phyloP scores from a whole-genome alignment of 352 stramenopile genomes.

The Phytophthora ramorum region DNA sequence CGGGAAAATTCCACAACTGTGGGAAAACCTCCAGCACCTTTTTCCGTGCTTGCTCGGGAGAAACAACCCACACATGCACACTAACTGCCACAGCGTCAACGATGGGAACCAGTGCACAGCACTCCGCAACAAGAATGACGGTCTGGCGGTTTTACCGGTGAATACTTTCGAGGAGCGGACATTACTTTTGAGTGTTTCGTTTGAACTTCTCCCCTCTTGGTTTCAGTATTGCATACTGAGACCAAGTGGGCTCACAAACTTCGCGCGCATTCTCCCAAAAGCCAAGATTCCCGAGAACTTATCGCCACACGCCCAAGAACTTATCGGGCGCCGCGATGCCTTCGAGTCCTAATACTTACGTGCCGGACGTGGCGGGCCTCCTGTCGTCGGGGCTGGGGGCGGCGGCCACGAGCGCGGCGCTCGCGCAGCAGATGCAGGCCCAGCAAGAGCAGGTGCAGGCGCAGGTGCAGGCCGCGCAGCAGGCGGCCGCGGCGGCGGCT shows the following conservation, averaged over 20 bases:
- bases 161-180: background rate
- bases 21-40: too few species aligned
- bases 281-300: constrained; percentile 67
- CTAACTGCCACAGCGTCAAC: too few species aligned
- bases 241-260: background rate
- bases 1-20: too few species aligned
- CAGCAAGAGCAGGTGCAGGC: constrained; percentile 33
- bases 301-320: constrained; percentile 43
- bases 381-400: constrained; percentile 21
- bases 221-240: background rate
- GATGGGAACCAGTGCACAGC: too few species aligned
- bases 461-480: constrained; percentile 19
- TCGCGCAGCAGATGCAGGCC: constrained; percentile 41
- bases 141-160: background rate
- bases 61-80: too few species aligned
- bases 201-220: background rate
- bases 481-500: constrained; percentile 1
- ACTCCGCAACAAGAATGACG: constrained; percentile 6
- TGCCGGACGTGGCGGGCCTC: constrained; percentile 31
- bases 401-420: constrained; percentile 26
- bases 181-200: background rate
- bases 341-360: constrained; percentile 87
- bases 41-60: too few species aligned
- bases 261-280: constrained; percentile 36
- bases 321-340: constrained; percentile 42